phyloP scores from a whole-genome alignment of 1,139 yeast genomes.

The Scheffersomyces lignicola region DNA sequence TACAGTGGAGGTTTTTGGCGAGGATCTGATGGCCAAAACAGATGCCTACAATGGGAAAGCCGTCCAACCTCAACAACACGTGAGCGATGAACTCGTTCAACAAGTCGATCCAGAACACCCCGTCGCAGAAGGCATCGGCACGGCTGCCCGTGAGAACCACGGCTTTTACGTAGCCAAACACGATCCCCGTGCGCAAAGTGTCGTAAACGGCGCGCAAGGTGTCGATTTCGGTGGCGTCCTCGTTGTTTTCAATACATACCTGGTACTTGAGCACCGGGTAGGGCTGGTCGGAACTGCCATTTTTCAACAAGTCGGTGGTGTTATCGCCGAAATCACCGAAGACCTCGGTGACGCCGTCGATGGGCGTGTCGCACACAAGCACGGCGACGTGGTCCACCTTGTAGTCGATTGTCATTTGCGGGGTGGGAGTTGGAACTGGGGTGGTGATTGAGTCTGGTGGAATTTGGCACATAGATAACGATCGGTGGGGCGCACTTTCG shows the following conservation, averaged over 20 bases:
- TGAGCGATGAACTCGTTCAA: slow-evolving; percentile 44
- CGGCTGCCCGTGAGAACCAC: slow-evolving; percentile 68
- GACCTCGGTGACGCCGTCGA: slow-evolving; percentile 23
- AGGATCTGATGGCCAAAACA: slow-evolving; percentile 89
- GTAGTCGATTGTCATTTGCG: slow-evolving; percentile 7
- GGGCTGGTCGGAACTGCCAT: slow-evolving; percentile 14
- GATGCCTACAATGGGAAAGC: slow-evolving; percentile 58
- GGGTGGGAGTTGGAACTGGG: too few species aligned
- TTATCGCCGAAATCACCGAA: slow-evolving; percentile 58
- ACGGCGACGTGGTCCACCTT: slow-evolving; percentile 39
- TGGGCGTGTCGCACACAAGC: slow-evolving; percentile 48
- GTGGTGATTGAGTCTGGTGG: not conserved
- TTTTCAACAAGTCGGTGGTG: slow-evolving; percentile 29
- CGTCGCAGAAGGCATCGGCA: slow-evolving; percentile 53
- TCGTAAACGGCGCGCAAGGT: slow-evolving; percentile 16
- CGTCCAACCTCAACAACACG: slow-evolving; percentile 21
- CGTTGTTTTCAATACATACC: slow-evolving; percentile 40
- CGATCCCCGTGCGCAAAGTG: slow-evolving; percentile 23
- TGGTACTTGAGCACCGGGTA: slow-evolving; percentile 35
- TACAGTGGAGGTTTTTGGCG: slow-evolving; percentile 63
- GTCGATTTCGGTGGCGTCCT: slow-evolving; percentile 20
- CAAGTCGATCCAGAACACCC: slow-evolving; percentile 52
- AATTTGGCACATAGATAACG: not conserved
- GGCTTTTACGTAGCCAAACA: slow-evolving; percentile 36
- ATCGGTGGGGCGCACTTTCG: too few species aligned